Evolutionary conservation across 148 eudicot species (phyloP), one percentile per base, ranked within the genome.

Genomic region (Diospyros lotus): DNA sequence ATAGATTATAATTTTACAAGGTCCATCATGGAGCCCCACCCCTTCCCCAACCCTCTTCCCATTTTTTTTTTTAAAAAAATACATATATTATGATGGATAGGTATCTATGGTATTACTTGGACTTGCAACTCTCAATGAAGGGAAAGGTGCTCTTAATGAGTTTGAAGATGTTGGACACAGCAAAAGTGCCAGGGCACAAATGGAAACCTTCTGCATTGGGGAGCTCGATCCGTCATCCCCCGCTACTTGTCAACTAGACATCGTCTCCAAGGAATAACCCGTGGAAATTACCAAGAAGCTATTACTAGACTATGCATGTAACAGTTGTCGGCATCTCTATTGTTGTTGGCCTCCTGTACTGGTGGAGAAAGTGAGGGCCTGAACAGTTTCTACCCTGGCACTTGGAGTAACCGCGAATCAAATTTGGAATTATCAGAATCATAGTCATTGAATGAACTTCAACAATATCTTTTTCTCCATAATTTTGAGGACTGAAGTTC

Each of bases 121-220:
- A 41, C 46, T 80, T 52, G 6, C 2, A 4, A 60, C 72, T 66
- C 14, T 43, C 10, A 66, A 72, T 77, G 61, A 18, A 94, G 98
- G 98, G 53, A 89, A 89, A 80, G 98, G 92, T 59, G 96, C 97
- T 40, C 85, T 84, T 9, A 96, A 95, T 13, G 98, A 90, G 73
- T 95, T 95, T 75, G 98, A 95, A 86, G 98, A 95, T 72, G 97
- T 90, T 9, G 97, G 96, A 63, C 98, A 95, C 68, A 89, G 97
- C 84, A 80, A 92, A 82, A 78, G 64, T 40, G 97, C 96, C 7
- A 85, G 94, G 78, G 96, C 89, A 75, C 83, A 77, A 11, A 82
- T 95, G 92, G 91, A 89, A 76, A 80, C 77, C 51, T 89, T 83
- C 79, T 87, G 83, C 80, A 81, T 95, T 18, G 98, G 97, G 56